Base-by-base conservation (phyloP, 2,329 filamentous ascomycete species). In the Cladosporium sphaerospermum region DNA sequence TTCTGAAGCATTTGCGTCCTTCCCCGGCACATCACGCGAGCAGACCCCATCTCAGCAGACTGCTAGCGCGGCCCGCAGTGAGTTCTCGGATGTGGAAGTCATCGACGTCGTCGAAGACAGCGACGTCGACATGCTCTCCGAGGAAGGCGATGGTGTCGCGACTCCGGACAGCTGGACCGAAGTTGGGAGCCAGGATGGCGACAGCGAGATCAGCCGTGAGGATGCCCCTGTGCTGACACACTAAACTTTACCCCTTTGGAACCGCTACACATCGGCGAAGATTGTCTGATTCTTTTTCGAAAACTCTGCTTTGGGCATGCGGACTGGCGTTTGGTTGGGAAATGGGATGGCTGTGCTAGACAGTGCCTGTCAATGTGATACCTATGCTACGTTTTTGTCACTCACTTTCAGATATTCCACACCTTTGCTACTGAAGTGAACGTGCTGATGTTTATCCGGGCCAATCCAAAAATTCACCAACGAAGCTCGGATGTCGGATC, bases 111-210 rank as follows among this genome's bases (percentile, higher is more conserved):
- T 58, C 4, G 65, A 67, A 6, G 64, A 69, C 34, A 67, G 63
- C 41, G 67, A 69, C 49, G 59, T 64, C 7, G 66, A 67, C 45
- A 62, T 68, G 56, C 56, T 69, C 9, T 66, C 64, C 10, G 65
- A 67, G 43, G 66, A 51, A 37, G 48, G 48, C 13, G 61, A 64
- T 46, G 67, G 67, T 19, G 59, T 70, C 40, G 56, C 56, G 18
- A 70, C 68, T 13, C 68, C 68, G 1, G 63, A 66, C 40, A 68
- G 64, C 51, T 70, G 68, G 68, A 67, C 64, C 1, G 67, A 70
- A 40, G 63, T 70, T n/a, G 68, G 66, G 1, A 67, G 63, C 49
- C 55, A 64, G 13, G 67, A 67, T 55, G 65, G 57, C 11, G 66
- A 69, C 33, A 67, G 64, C 42, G 66, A 68, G 45, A 50, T 36